phyloP scores from a whole-genome alignment of 1,284 basidiomycete species.

The Sanghuangporus sanghuang region DNA sequence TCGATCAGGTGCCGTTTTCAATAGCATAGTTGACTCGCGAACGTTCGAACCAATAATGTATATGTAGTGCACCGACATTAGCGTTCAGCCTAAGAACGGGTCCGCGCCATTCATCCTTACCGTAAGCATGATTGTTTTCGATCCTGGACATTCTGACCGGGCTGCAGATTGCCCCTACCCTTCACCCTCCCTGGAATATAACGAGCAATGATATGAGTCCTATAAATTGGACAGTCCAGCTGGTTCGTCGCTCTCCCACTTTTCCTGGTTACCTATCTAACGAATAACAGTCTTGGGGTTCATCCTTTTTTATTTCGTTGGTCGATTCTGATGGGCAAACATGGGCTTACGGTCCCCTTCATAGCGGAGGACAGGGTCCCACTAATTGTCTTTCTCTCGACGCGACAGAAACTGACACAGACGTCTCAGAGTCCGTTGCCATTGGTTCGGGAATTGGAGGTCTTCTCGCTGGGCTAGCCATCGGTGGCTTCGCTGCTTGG shows the following conservation, averaged over 20 bases:
- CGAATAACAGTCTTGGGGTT: conserved; percentile 39
- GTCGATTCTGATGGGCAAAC: conserved; percentile 43
- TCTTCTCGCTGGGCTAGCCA: conserved; percentile 35
- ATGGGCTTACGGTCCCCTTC: conserved; percentile 54
- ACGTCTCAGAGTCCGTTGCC: conserved; percentile 25
- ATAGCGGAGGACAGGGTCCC: conserved; percentile 36
- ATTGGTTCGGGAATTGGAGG: conserved; percentile 41
- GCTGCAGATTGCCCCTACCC: conserved; percentile 47
- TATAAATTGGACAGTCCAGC: conserved; percentile 52
- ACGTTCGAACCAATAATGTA: not conserved
- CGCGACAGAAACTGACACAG: conserved; percentile 12
- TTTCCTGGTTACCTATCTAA: not conserved
- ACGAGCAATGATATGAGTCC: conserved; percentile 35
- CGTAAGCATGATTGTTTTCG: conserved; percentile 27
- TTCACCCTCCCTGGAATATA: conserved; percentile 56
- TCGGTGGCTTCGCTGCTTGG: conserved; percentile 29
- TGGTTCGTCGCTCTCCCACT: conserved; percentile 26
- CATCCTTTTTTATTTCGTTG: conserved; percentile 51
- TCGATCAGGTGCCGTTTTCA: conserved; percentile 37
- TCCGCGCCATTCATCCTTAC: conserved; percentile 56
- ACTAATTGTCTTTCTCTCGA: conserved; percentile 35
- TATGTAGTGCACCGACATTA: conserved; percentile 48
- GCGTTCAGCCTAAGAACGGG: conserved; percentile 47
- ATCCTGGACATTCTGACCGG: not conserved
- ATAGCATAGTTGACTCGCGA: not conserved